Conservation (phyloP, 257 asterid species). For the Solanum chaucha region DNA sequence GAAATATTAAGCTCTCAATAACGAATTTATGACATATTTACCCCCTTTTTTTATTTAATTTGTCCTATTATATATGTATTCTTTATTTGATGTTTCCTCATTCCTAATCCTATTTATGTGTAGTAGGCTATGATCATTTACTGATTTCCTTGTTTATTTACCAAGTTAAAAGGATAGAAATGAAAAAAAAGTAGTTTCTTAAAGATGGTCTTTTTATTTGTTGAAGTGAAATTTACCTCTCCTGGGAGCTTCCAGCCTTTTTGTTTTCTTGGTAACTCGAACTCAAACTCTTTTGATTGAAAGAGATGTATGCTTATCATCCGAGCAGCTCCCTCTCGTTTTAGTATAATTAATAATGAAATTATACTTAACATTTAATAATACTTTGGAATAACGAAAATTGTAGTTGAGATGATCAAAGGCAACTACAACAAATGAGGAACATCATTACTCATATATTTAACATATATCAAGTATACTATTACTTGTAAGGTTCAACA, state of each 20-base stretch:
- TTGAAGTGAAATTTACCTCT: not conserved
- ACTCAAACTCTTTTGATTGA: not conserved
- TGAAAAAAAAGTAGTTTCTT: not conserved
- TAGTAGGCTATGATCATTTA: not conserved
- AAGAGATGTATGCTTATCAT: too few relatives aligned
- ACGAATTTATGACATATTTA: constrained; percentile 3
- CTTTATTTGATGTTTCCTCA: not conserved
- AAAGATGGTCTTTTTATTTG: not conserved
- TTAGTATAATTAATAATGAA: too few relatives aligned
- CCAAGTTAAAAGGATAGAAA: not conserved
- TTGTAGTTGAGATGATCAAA: not conserved
- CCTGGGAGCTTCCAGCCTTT: not conserved
- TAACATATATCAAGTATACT: not conserved
- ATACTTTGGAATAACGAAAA: too few relatives aligned
- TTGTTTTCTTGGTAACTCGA: not conserved
- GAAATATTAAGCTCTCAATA: not conserved
- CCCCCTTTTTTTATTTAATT: not conserved
- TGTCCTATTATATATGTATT: not conserved
- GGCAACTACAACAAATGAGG: not conserved
- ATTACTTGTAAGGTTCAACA: not conserved
- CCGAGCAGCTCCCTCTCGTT: not conserved
- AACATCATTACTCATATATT: not conserved
- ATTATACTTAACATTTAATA: too few relatives aligned
- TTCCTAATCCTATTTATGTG: not conserved
- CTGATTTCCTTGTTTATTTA: not conserved